Evolutionary conservation across 257 asterid species (phyloP).

Genomic region (Datura wrightii): DNA sequence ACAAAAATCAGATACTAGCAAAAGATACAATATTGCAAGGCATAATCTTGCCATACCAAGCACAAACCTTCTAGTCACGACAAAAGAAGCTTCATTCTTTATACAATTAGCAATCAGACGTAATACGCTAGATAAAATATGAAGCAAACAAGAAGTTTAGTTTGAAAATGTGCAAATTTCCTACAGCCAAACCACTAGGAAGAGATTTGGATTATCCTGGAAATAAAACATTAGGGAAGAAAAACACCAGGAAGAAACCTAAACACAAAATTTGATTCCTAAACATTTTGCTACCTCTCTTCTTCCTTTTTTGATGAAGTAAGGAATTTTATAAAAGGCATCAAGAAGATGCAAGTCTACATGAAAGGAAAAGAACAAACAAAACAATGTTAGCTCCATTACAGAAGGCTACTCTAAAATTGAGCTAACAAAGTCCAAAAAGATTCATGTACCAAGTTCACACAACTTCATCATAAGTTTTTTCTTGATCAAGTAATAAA

Average conservation of each 20-base stretch:
- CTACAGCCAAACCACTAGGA: not conserved
- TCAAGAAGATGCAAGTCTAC: too few relatives aligned
- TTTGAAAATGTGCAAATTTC: not conserved
- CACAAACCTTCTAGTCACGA: not conserved
- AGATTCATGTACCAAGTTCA: not conserved
- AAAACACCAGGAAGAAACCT: not conserved
- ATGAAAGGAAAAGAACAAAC: too few relatives aligned
- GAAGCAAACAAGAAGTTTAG: not conserved
- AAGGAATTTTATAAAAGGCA: too few relatives aligned
- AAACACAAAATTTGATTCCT: slow-evolving; percentile 13
- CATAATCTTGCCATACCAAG: slow-evolving; percentile 22
- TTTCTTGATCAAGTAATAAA: too few relatives aligned
- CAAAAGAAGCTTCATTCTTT: not conserved
- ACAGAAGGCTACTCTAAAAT: too few relatives aligned
- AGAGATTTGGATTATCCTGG: not conserved
- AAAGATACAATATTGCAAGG: not conserved
- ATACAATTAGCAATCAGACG: not conserved
- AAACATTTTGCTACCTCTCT: not conserved
- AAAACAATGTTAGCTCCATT: too few relatives aligned
- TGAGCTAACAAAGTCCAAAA: too few relatives aligned
- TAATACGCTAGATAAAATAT: not conserved
- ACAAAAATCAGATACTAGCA: slow-evolving; percentile 17
- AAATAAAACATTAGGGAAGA: not conserved
- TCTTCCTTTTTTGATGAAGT: too few relatives aligned
- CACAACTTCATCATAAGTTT: not conserved